phyloP scores from a whole-genome alignment of 2,329 filamentous ascomycete species.

The Fusarium sp. region DNA sequence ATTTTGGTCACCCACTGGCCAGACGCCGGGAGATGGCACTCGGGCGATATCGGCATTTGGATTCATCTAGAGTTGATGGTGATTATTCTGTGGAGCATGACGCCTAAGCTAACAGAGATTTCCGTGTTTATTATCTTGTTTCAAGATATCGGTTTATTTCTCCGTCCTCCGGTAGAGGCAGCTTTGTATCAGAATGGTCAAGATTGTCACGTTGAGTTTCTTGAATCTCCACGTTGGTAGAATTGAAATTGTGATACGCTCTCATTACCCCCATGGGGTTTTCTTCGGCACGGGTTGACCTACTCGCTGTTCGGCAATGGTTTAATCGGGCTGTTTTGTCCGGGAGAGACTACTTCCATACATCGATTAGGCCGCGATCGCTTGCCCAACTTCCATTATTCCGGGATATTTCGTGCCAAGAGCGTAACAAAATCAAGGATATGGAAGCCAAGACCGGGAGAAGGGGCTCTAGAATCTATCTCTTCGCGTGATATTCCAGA shows the following conservation, averaged over 20 bases:
- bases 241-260: not conserved
- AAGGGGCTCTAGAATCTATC: not conserved
- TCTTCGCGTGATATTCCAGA: not conserved
- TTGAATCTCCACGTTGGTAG: not conserved
- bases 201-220: not conserved
- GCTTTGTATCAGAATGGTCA: not conserved
- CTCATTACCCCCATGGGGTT: not conserved
- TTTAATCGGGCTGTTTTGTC: not conserved
- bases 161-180: not conserved
- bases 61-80: not conserved
- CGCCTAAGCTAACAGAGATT: not conserved
- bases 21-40: not conserved
- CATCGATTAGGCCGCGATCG: not conserved
- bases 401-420: not conserved
- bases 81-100: not conserved
- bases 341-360: not conserved
- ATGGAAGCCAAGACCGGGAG: not conserved
- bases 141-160: not conserved
- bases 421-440: not conserved
- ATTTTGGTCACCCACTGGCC: not conserved
- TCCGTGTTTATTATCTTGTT: not conserved
- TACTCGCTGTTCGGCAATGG: not conserved
- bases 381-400: not conserved
- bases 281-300: not conserved
- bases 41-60: conserved; percentile 15